Base-by-base conservation (phyloP, 2,329 filamentous ascomycete species). In the Penicillium polonicum region DNA sequence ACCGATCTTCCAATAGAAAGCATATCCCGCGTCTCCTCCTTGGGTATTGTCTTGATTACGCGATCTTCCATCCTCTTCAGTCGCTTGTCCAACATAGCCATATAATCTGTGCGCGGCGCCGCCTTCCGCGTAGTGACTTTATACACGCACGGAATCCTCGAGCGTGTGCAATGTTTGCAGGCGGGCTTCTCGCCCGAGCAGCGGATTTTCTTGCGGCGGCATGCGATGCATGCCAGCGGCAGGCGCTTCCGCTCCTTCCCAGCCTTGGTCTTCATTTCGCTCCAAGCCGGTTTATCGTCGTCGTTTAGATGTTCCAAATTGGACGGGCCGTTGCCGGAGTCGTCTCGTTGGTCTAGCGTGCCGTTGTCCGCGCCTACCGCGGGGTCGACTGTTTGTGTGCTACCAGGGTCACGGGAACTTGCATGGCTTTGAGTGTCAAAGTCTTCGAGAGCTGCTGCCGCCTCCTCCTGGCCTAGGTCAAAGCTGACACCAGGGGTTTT, bases 141-240 rank as follows among this genome's bases (percentile, higher is more conserved):
- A 82, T 97, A 99, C 5, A 97, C 92, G 72, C 94, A 99, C 2
- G 93, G 93, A 66, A 96, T 95, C 43, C 93, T 86, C 51, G 93
- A 96, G 56, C 92, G 86, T 58, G 95, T 82, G 72, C 94, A 97
- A 76, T 97, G 94, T 75, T 96, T 97, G 81, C 94, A 99, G 0
- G 92, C 91, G 3, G 94, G 94, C 75, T 97, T 97, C 79, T 97
- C 94, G 58, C 94, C 94, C 0, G 93, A 97, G 73, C 94, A 99
- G 52, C 93, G 87, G 62, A 99, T 97, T 80, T 99, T 99, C 79
- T 99, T 99, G 69, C 94, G 85, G 35, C 94, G 86, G 71, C 94
- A 99, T 38, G 92, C 92, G 68, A 97, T 97, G 72, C 94, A 99
- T 17, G 94, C 94, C 52, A 97, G 80, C 2, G 94, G 94, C 35